A percentile compares a stretch with the other conserved stretches of the same genome.
phyloP scores from a whole-genome alignment of 1,284 basidiomycete species.

The Apiotrichum akiyoshidainum region DNA sequence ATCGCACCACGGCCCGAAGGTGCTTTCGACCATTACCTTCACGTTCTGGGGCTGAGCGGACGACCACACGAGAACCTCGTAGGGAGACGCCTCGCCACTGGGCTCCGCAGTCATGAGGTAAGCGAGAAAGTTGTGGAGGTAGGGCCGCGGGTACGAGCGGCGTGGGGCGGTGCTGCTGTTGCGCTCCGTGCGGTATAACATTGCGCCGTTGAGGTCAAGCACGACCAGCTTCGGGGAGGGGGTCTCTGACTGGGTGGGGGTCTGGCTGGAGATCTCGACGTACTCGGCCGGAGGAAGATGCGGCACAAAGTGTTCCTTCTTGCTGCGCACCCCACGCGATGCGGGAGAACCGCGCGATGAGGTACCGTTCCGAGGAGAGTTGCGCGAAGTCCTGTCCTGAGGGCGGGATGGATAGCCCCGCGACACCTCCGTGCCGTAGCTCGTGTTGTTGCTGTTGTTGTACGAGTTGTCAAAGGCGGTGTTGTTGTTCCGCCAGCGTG shows the following conservation, averaged over 20 bases:
- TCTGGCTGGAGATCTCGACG: constrained; percentile 10
- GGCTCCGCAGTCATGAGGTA: constrained; percentile 43
- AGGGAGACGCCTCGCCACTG: constrained; percentile 21
- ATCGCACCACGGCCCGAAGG: constrained; percentile 34
- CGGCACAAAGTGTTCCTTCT: constrained; percentile 4
- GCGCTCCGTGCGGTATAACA: constrained; percentile 37
- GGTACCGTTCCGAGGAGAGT: too few relatives aligned
- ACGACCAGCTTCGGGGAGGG: constrained; percentile 40
- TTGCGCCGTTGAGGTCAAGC: constrained; percentile 49
- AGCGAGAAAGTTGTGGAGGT: constrained; percentile 42
- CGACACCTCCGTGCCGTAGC: too few relatives aligned
- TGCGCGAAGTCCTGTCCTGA: too few relatives aligned
- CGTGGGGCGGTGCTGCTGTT: constrained; percentile 11
- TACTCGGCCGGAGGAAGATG: background rate
- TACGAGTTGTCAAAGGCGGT: too few relatives aligned
- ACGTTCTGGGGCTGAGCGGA: constrained; percentile 50
- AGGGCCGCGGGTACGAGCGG: constrained; percentile 40
- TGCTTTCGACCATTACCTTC: constrained; percentile 40
- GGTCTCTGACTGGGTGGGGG: background rate
- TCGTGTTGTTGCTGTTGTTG: too few relatives aligned
- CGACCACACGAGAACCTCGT: constrained; percentile 49
- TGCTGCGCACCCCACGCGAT: background rate
- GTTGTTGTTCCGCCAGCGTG: too few relatives aligned
- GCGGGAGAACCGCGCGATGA: background rate
- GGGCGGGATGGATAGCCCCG: too few relatives aligned